A percentile compares a stretch with the other conserved stretches of the same genome.
Evolutionary conservation across 2,329 filamentous ascomycete genomes (phyloP).

Genomic region (Fusarium torulosum): DNA sequence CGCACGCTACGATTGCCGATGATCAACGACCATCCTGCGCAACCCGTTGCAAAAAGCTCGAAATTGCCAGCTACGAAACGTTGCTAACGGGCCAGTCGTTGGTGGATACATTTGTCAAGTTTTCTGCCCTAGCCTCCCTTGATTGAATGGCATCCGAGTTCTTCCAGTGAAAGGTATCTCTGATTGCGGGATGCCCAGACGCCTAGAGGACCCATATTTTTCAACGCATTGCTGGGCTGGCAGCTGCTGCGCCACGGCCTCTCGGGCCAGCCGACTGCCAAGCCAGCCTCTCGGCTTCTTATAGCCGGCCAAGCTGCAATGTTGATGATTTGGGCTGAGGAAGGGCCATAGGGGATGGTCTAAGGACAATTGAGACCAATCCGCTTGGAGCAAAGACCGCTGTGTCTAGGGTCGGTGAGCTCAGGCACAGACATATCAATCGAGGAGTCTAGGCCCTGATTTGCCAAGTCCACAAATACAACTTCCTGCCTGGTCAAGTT

Average conservation of each 20-base stretch:
- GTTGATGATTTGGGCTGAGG: slow-evolving; percentile 39
- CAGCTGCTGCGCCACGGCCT: slow-evolving; percentile 48
- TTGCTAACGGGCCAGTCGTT: slow-evolving; percentile 35
- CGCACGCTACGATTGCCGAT: background rate
- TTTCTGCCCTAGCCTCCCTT: slow-evolving; percentile 41
- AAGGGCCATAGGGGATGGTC: slow-evolving; percentile 23
- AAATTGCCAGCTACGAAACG: slow-evolving; percentile 23
- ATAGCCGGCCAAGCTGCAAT: slow-evolving; percentile 47
- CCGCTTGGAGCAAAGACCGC: slow-evolving; percentile 30
- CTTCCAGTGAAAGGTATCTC: slow-evolving; percentile 41
- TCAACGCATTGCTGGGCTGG: slow-evolving; percentile 45
- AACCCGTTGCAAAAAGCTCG: background rate
- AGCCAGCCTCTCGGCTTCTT: slow-evolving; percentile 50
- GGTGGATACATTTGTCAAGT: slow-evolving; percentile 39
- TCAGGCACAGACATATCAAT: slow-evolving; percentile 25
- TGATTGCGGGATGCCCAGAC: slow-evolving; percentile 45
- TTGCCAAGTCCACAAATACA: slow-evolving; percentile 34
- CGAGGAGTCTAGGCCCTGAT: slow-evolving; percentile 28
- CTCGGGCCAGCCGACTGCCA: slow-evolving; percentile 49
- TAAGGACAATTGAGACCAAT: slow-evolving; percentile 38
- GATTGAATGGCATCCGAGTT: slow-evolving; percentile 34
- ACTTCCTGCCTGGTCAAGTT: slow-evolving; percentile 14
- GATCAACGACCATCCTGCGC: background rate
- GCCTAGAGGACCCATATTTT: slow-evolving; percentile 46
- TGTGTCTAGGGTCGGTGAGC: slow-evolving; percentile 35